Conservation (phyloP, 495 filamentous ascomycete species). For the Filosporella fistucella region DNA sequence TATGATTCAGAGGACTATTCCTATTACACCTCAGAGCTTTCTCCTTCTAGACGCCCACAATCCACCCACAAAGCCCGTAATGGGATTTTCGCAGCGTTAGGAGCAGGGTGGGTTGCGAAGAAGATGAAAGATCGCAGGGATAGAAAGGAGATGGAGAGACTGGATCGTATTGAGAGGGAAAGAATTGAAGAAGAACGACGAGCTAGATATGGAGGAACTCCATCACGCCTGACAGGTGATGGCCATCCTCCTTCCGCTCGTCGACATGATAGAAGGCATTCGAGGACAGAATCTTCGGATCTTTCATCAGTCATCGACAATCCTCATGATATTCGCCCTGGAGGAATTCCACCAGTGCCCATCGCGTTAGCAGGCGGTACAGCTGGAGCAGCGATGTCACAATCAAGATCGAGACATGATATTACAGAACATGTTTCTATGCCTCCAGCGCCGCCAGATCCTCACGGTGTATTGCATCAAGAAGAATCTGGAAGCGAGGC, state of each 20-base stretch:
- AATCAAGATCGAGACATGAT: constrained; percentile 26
- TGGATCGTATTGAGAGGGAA: constrained; percentile 48
- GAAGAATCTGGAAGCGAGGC: constrained; percentile 55
- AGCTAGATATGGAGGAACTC: constrained; percentile 28
- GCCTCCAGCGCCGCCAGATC: constrained; percentile 47
- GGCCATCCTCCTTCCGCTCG: constrained; percentile 51
- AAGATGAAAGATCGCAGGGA: constrained; percentile 58
- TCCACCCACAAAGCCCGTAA: constrained; percentile 51
- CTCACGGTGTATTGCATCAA: constrained; percentile 52
- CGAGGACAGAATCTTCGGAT: constrained; percentile 28
- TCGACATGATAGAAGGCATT: constrained; percentile 40
- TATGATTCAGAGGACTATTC: constrained; percentile 39
- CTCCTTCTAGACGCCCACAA: constrained; percentile 32
- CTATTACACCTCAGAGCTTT: constrained; percentile 39
- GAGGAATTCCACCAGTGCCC: constrained; percentile 38
- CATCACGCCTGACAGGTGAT: constrained; percentile 50
- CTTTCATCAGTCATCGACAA: constrained; percentile 17
- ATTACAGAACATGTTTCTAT: constrained; percentile 33
- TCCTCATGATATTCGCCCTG: constrained; percentile 15
- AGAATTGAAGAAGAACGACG: constrained; percentile 42
- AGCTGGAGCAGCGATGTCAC: constrained; percentile 23
- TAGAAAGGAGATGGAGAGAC: constrained; percentile 57
- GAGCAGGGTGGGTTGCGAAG: constrained; percentile 60
- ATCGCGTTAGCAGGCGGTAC: constrained; percentile 26
- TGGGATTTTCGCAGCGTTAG: constrained; percentile 61